Evolutionary conservation across 2,329 filamentous ascomycete genomes (phyloP), one percentile per base, ranked within the genome.

Genomic region (Trichocomaceae sp.): DNA sequence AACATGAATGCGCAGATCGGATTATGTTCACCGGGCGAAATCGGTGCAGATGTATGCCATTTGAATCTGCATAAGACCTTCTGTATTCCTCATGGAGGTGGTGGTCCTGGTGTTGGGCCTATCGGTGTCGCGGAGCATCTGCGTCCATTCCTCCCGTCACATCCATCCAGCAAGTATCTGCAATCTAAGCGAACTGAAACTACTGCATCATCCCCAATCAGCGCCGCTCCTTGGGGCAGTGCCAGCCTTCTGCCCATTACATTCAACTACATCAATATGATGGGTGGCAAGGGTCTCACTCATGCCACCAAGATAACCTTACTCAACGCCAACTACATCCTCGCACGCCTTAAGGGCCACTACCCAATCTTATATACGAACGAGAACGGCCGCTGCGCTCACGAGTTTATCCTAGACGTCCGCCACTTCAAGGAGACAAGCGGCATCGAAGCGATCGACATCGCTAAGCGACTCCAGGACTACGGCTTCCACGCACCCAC

Each of bases 1-100:
- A 97, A 97, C 77, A 93, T 96, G 90, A 97, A 96, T 68, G 92
- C 92, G 17, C 92, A 97, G 73, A 96, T 97, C 60, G 92, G 92
- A 12, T 81, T 97, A 10, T 96, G 90, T 77, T 95, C 90, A 0
- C 92, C 92, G 1, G 92, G 92, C 39, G 90, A 95, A 70, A 95
- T 97, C 62, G 92, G 92, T 19, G 92, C 92, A 29, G 92, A 97
- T 69, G 91, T 96, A 39, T 97, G 92, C 80, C 92, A 96, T 76
- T 79, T 97, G 57, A 97, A 97, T 74, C 81, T 97, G 42, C 92
- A 97, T 83, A 97, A 97, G 82, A 97, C 92, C 2, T 97, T 97
- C 79, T 97, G 92, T 70, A 97, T 97, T 65, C 92, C 92, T 47
- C 92, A 97, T 72, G 92, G 92, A 54, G 92, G 92, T 60, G 92